These are phyloP conservation scores for Perkinsus chesapeaki DNA, from an alignment of 169 alveolate genomes.

Conservation along the genomic window DNA sequence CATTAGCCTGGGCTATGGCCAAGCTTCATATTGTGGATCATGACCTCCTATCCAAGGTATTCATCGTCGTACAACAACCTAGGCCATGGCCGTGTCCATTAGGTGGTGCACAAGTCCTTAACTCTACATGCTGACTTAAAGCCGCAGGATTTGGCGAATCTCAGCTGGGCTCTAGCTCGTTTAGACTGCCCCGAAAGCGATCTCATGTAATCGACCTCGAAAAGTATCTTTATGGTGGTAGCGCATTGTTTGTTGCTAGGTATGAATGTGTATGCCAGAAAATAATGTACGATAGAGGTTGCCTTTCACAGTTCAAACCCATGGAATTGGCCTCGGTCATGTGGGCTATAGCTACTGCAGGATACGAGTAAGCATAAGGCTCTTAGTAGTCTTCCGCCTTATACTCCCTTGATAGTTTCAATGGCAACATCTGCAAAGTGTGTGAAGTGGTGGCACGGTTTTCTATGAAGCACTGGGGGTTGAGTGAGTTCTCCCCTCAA, in stretches of 20 bases:
- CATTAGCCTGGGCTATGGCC: not conserved
- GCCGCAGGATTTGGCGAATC: conserved; percentile 3
- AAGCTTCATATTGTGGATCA: not conserved
- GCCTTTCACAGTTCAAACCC: not conserved
- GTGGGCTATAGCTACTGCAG: not conserved
- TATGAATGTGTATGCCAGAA: not conserved
- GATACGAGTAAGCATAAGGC: not conserved
- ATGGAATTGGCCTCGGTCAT: not conserved
- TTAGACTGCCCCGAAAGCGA: not conserved
- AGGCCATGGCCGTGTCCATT: not conserved
- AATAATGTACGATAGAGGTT: not conserved
- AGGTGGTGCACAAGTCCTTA: not conserved
- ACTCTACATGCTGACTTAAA: not conserved
- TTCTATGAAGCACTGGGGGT: not conserved
- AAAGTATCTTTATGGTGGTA: no score
- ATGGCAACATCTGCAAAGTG: not conserved
- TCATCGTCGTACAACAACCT: not conserved
- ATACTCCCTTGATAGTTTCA: not conserved
- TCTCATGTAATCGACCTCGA: not conserved
- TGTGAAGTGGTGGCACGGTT: not conserved
- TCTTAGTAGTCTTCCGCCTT: no score
- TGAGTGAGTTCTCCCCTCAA: not conserved
- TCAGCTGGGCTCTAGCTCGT: not conserved
- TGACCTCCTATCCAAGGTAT: not conserved
- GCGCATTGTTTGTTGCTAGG: not conserved